Base-by-base conservation (phyloP, 176 grass and related monocot species). In the Triticum dicoccoides region DNA sequence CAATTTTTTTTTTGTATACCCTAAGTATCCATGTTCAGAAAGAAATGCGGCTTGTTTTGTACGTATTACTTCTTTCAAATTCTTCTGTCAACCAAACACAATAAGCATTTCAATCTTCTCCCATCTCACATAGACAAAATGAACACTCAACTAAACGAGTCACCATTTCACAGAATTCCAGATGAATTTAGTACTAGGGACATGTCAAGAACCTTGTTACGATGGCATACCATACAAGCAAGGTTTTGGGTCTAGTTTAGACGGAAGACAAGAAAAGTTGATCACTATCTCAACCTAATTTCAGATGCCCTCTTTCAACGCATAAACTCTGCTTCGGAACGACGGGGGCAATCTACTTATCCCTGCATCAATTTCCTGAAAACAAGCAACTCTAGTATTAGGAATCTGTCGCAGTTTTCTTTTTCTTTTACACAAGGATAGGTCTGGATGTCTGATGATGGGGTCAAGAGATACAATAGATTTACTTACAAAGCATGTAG, bases 281-380 rank as follows among this genome's bases (percentile, higher is more conserved):
- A 11, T 18, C 42, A 52, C 12, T 7, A 27, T 66, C 20, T n/a
- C 23, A 5, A 17, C 24, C 21, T 8, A 51, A 34, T 47, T 72
- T 87, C 73, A 96, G 83, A 98, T 84, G 15, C 93, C 94, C 84
- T 94, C 83, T 62, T 89, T 94, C 79, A 96, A 71, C 69, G 92
- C 90, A 78, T 88, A 90, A 11, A 96, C 80, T 77, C 92, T 95
- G 75, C 82, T 87, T 76, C 62, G 30, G 15, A 98, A 88, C 56
- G 84, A 91, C 5, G 80, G 81, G 18, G 85, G 87, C 69, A 96
- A 65, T 52, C 78, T 96, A 42, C 83, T 65, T 33, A 98, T 83
- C 42, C 92, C 92, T 65, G 41, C 85, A 70, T 94, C 92, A 80
- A 96, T 96, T 83, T 96, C 92, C 90, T 98, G 90, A 77, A 88